A percentile compares a stretch with the other conserved stretches of the same genome.
Evolutionary conservation across 140 eudicot genomes (phyloP).

Genomic region (Stevia rebaudiana): DNA sequence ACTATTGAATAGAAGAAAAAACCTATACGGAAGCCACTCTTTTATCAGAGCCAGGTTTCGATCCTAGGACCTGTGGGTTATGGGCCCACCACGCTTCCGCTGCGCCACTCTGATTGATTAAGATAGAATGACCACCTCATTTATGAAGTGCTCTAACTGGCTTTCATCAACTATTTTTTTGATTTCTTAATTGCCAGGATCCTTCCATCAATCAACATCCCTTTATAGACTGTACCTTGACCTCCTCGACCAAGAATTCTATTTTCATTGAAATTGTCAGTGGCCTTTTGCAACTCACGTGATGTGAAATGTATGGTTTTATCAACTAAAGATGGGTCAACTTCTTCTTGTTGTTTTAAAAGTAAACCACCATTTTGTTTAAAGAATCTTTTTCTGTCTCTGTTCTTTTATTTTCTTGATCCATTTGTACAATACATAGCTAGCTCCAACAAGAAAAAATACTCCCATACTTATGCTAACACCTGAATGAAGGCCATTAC

Average conservation of each 20-base stretch:
- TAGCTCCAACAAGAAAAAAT: not conserved
- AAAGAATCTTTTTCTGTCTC: slow-evolving; percentile 2
- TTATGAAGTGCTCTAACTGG: slow-evolving; percentile 12
- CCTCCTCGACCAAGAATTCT: slow-evolving; percentile 25
- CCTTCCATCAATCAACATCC: slow-evolving; percentile 27
- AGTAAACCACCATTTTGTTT: slow-evolving; percentile 23
- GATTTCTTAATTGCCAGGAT: slow-evolving; percentile 21
- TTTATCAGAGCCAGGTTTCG: slow-evolving; percentile 98
- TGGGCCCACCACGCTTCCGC: slow-evolving; percentile 99
- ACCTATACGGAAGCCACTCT: no score
- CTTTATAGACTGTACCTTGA: slow-evolving; percentile 26
- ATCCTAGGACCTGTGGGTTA: slow-evolving; percentile 99
- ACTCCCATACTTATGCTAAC: not conserved
- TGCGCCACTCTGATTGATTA: slow-evolving; percentile 78
- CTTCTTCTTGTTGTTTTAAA: slow-evolving; percentile 17
- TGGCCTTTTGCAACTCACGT: slow-evolving; percentile 23
- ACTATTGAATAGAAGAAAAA: no score
- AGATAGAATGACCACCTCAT: slow-evolving; percentile 7
- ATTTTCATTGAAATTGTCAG: slow-evolving; percentile 18
- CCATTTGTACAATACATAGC: not conserved
- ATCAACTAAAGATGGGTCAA: slow-evolving; percentile 7
- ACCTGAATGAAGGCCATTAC: not conserved
- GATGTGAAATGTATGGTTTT: slow-evolving; percentile 24
- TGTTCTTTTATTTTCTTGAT: not conserved
- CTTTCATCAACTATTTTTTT: slow-evolving; percentile 7